Evolutionary conservation across 1,284 basidiomycete species (phyloP), one percentile per base, ranked within the genome.

Genomic region (Papiliotrema laurentii): DNA sequence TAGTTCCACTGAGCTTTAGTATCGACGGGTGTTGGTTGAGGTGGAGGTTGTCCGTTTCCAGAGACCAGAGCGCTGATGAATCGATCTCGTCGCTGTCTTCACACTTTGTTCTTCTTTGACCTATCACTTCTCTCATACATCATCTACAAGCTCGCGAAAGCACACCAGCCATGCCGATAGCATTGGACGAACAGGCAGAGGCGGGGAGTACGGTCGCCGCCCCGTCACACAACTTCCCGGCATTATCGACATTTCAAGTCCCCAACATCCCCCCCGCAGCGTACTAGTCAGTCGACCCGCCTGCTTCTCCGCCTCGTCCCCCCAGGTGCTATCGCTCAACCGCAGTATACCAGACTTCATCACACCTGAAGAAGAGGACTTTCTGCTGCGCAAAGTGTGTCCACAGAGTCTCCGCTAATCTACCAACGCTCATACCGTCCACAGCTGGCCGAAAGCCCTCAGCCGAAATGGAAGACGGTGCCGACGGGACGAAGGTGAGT

Each of bases 381-480:
- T 86, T 64, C 72, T 94, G 24, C 74, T 87, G 51, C 78, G 82
- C 49, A 90, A 89, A 79, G 87, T 85, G 53, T 41, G 67, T 24
- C 28, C 10, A 33, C 45, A 31, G 38, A 52, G 41, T 28, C 5
- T 43, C 26, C 40, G 35, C 47, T 53, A 22, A 30, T 4, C 16
- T 6, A 41, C 7, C 34, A 43, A 11, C 39, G 56, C 48, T 47
- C 26, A 47, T 38, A 53, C 56, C 50, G 34, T 37, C 9, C 1
- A 4, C 50, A 89, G 86, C 86, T 92, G 49, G 69, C 76, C 27
- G 83, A 85, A 62, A 82, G 84, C 1, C 86, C 87, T n/a, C 82
- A 81, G 61, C 83, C 82, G 9, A 87, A 83, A 69, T 94, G 90
- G 90, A 90, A 85, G 69, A 79, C 79, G n/a, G 78, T 92, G 18